Conservation (phyloP, 2,329 filamentous ascomycete genomes). For the Penicillium palitans region DNA sequence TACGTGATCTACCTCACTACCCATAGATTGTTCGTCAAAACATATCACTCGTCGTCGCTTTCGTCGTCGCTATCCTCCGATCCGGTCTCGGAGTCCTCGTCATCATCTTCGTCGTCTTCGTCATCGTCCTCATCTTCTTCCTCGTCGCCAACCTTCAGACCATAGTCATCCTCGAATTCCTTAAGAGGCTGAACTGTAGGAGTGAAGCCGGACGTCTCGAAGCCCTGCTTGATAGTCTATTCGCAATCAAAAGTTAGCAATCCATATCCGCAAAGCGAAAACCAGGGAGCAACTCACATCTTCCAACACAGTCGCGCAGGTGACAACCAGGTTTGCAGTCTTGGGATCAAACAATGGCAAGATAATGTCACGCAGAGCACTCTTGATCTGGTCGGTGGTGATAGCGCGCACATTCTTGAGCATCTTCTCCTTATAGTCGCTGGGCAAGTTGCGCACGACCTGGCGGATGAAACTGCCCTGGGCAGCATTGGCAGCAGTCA, state of each 20-base stretch:
- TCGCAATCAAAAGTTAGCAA: slow-evolving; percentile 14
- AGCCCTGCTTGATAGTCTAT: slow-evolving; percentile 72
- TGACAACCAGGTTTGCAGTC: slow-evolving; percentile 81
- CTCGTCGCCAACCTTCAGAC: slow-evolving; percentile 64
- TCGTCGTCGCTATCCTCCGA: slow-evolving; percentile 51
- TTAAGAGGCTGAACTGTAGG: slow-evolving; percentile 71
- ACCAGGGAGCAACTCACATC: slow-evolving; percentile 61
- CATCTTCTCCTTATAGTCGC: slow-evolving; percentile 75
- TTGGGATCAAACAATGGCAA: slow-evolving; percentile 77
- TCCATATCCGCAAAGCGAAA: slow-evolving; percentile 2
- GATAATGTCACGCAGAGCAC: slow-evolving; percentile 71
- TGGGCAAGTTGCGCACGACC: slow-evolving; percentile 73
- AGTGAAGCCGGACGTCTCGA: slow-evolving; percentile 75
- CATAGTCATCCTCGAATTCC: slow-evolving; percentile 88
- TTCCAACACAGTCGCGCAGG: slow-evolving; percentile 80
- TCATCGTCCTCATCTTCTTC: slow-evolving; percentile 61
- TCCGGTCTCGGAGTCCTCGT: slow-evolving; percentile 46
- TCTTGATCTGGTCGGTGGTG: slow-evolving; percentile 71
- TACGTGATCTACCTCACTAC: slow-evolving; percentile 16
- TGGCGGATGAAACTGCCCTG: slow-evolving; percentile 79
- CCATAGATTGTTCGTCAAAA: slow-evolving; percentile 11
- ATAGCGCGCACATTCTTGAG: slow-evolving; percentile 76
- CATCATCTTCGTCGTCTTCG: slow-evolving; percentile 54
- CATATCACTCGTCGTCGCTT: slow-evolving; percentile 37
- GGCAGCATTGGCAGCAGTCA: slow-evolving; percentile 79